Conservation (phyloP, 768 basidiomycete species). For the Phlegmacium glaucopus region DNA sequence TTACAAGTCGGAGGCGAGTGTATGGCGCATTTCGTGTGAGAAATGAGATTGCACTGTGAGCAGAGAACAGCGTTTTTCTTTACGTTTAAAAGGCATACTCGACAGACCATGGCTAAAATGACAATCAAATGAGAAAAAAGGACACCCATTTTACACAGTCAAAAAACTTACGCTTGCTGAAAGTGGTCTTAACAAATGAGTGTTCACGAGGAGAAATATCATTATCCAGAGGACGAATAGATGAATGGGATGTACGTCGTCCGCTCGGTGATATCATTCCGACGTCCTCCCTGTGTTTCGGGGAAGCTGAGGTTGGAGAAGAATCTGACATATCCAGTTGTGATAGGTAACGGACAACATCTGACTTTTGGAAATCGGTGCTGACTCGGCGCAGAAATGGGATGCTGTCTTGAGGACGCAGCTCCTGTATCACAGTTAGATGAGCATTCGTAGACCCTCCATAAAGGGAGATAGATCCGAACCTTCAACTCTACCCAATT, state of each 20-base stretch:
- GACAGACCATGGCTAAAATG: constrained; percentile 73
- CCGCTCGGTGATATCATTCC: constrained; percentile 32
- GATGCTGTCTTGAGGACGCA: constrained; percentile 91
- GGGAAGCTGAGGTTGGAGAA: constrained; percentile 35
- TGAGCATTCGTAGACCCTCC: constrained; percentile 1
- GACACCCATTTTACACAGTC: not conserved
- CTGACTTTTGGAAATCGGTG: constrained; percentile 75
- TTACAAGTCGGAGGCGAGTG: constrained; percentile 81
- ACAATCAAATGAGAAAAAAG: constrained; percentile 1
- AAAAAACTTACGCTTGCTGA: constrained; percentile 75
- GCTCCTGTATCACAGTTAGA: constrained; percentile 42
- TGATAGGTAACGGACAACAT: constrained; percentile 52
- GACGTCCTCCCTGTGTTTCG: constrained; percentile 32
- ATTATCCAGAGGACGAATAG: constrained; percentile 37
- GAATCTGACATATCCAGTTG: constrained; percentile 43
- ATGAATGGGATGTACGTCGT: constrained; percentile 37
- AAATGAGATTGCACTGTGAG: constrained; percentile 84
- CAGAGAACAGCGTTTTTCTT: constrained; percentile 89
- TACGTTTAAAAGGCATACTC: constrained; percentile 74
- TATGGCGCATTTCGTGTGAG: constrained; percentile 72
- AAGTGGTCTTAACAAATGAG: constrained; percentile 87
- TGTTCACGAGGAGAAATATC: constrained; percentile 70
- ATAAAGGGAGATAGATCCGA: constrained; percentile 12
- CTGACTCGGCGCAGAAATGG: constrained; percentile 93
- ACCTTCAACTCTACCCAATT: constrained; percentile 82